These are phyloP conservation scores for Hibiscus tridactylites DNA, from an alignment of 345 rosid genomes.

Conservation along the genomic window DNA sequence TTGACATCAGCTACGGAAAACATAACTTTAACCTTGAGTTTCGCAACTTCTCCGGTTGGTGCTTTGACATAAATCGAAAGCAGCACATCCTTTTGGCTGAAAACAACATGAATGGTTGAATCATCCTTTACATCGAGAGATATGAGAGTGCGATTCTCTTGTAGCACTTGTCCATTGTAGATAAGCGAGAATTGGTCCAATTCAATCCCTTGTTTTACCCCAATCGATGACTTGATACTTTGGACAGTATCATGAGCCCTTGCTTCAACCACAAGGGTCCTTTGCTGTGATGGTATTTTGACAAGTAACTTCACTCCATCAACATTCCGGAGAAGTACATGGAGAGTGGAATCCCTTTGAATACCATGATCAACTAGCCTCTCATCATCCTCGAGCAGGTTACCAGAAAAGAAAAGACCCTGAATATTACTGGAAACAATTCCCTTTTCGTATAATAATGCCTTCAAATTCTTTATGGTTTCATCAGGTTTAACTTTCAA, in stretches of 20 bases:
- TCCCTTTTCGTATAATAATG: constrained; percentile 17
- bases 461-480: constrained; percentile 23
- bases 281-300: constrained; percentile 14
- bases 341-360: constrained; percentile 17
- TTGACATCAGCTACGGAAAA: constrained; percentile 23
- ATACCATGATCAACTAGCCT: constrained; percentile 25
- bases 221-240: constrained; percentile 19
- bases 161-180: constrained; percentile 19
- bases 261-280: constrained; percentile 13
- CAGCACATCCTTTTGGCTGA: constrained; percentile 15
- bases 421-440: constrained; percentile 15
- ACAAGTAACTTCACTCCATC: constrained; percentile 10
- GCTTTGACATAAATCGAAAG: constrained; percentile 17
- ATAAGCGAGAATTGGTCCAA: constrained; percentile 19
- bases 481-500: constrained; percentile 10
- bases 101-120: constrained; percentile 20
- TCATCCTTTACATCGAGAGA: constrained; percentile 16
- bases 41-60: constrained; percentile 9
- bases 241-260: constrained; percentile 17
- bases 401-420: constrained; percentile 21
- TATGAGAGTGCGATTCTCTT: constrained; percentile 21
- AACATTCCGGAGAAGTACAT: constrained; percentile 5
- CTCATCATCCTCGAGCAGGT: constrained; percentile 12
- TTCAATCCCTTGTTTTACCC: constrained; percentile 19
- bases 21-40: constrained; percentile 18